Evolutionary conservation across 1,139 yeast species (phyloP), one percentile per base, ranked within the genome.

Genomic region (Hemisphaericaspora lyxosophila): DNA sequence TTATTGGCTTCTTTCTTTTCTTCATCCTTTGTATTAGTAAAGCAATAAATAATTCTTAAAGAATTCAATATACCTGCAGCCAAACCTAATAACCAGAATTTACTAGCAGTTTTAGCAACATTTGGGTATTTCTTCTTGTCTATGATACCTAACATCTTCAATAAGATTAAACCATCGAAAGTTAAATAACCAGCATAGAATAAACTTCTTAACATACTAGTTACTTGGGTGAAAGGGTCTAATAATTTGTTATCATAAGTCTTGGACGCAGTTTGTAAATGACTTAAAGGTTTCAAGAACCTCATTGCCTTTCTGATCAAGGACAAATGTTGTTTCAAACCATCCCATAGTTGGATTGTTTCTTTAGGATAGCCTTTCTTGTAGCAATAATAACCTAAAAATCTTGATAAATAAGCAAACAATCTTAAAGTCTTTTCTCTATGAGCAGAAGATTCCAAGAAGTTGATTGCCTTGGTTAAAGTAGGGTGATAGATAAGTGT

Each of bases 261-360:
- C 48, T 75, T 74, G 4, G 87, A 73, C 6, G 94, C 89, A 12
- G 79, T 73, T 53, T 83, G 82, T 42, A 85, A 59, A 59, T 85
- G 90, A 55, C 75, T 75, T 54, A 90, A 65, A 1, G 96, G 96
- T 65, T 89, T 90, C 49, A 89, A 78, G 57, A 84, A 82, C 54
- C 97, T 77, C 73, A 90, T 68, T 15, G 90, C 82, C 67, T 90
- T 90, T 60, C 97, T 80, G 43, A 88, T 74, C 47, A 85, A 68
- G 13, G 87, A 80, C 26, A 83, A 71, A 46, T 82, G 80, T 35
- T 60, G 59, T 59, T 80, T 82, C 41, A 85, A 57, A 16, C 70
- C 66, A 48, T 69, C 69, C 63, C 80, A 74, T 41, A 73, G 58
- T 42, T 65, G 68, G 32, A 82, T 75, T 15, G 76, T 55, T 35